Evolutionary conservation across 2,329 filamentous ascomycete genomes (phyloP).

Genomic region (Biscogniauxia marginata): DNA sequence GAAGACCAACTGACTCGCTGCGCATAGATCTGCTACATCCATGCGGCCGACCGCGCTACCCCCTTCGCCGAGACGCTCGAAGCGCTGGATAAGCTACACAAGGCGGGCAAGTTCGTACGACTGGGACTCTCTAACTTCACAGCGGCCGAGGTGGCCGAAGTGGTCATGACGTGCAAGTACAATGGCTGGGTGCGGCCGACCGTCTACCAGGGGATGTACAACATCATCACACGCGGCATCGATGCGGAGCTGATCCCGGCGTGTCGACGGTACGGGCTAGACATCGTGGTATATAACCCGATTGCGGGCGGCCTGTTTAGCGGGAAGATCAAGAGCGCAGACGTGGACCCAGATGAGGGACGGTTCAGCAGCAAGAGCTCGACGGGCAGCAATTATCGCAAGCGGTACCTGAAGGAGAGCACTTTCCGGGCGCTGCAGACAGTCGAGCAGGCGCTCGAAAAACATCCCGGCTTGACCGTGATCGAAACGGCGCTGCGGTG

Average conservation of each 20-base stretch:
- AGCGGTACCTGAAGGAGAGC: slow-evolving; percentile 69
- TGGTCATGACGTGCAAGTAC: slow-evolving; percentile 75
- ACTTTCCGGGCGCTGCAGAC: slow-evolving; percentile 62
- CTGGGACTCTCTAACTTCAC: slow-evolving; percentile 84
- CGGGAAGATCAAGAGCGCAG: slow-evolving; percentile 71
- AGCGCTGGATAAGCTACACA: slow-evolving; percentile 77
- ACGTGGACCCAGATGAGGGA: slow-evolving; percentile 62
- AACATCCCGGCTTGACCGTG: slow-evolving; percentile 62
- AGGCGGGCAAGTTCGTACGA: slow-evolving; percentile 79
- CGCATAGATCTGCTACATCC: slow-evolving; percentile 68
- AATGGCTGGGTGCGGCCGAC: slow-evolving; percentile 80
- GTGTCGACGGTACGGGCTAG: slow-evolving; percentile 73
- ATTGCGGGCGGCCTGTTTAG: slow-evolving; percentile 78
- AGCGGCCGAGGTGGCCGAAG: slow-evolving; percentile 83
- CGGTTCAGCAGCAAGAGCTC: slow-evolving; percentile 61
- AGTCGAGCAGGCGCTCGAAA: slow-evolving; percentile 65
- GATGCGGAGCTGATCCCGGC: slow-evolving; percentile 73
- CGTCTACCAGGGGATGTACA: slow-evolving; percentile 84
- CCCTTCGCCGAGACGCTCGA: slow-evolving; percentile 79
- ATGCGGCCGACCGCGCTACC: slow-evolving; percentile 65
- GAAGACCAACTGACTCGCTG: slow-evolving; percentile 1
- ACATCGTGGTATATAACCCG: slow-evolving; percentile 81
- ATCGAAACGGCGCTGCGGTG: slow-evolving; percentile 75
- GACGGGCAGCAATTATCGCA: slow-evolving; percentile 58
- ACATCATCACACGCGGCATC: slow-evolving; percentile 72